Evolutionary conservation across 2,329 filamentous ascomycete genomes (phyloP), one percentile per base, ranked within the genome.

Genomic region (Amesomyces nigricolor): DNA sequence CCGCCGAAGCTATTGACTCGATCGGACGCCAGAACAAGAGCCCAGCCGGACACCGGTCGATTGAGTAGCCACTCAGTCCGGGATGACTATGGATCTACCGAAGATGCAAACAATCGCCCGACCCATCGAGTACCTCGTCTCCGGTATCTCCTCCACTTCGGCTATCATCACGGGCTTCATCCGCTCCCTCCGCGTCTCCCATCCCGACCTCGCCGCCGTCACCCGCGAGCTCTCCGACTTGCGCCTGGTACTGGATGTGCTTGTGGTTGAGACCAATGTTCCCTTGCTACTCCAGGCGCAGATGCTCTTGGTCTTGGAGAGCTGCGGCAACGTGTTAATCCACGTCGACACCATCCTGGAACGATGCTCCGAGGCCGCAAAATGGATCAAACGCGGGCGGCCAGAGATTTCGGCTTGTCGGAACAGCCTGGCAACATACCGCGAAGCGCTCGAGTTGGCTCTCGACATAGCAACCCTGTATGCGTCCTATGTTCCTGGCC

Each of bases 201-300:
- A 64, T 50, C 48, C 60, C 19, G 63, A 65, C 39, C 59, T 66
- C 9, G 54, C 58, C n/a, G 48, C 60, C 47, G 61, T 66, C 30
- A 63, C 61, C 13, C 61, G 62, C 26, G 63, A 65, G 35, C 56
- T 65, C 9, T 62, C 64, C 14, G 63, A 65, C 53, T 32, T 66
- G 45, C 61, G 62, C 4, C 57, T 66, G 13, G 17, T 64, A 3
- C 58, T 66, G 9, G 64, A 66, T 32, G 53, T 66, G 40, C 46
- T 65, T 30, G 58, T 52, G 26, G 61, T 64, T 42, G 63, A 65
- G 22, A 56, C 54, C 11, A 47, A 38, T 10, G 56, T 65, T 2
- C 62, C 64, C 1, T 16, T 53, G 13, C 26, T 47, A 4, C 50
- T 65, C 9, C 60, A 63, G 13, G 49, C 54, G 11, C 54, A 63